These are phyloP conservation scores for Lyophyllum decastes DNA, from an alignment of 768 basidiomycete species.

Conservation along the genomic window DNA sequence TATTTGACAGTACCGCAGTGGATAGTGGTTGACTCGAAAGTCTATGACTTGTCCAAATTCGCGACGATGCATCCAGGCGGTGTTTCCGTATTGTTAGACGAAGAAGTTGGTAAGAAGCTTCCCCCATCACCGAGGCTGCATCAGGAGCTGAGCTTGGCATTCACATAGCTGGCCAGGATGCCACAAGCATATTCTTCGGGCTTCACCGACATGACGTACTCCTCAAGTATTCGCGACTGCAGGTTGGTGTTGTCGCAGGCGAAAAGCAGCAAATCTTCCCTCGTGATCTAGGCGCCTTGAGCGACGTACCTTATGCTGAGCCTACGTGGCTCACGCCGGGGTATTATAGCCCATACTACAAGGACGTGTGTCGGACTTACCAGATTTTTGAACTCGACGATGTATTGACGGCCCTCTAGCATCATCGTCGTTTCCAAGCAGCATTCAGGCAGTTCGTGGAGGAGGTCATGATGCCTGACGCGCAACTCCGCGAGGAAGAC, in stretches of 20 bases:
- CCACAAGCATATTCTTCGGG: slow-evolving; percentile 85
- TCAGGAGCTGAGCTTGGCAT: slow-evolving; percentile 30
- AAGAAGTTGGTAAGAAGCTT: slow-evolving; percentile 63
- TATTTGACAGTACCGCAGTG: background rate
- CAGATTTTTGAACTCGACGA: slow-evolving; percentile 34
- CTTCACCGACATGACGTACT: slow-evolving; percentile 89
- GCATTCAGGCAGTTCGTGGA: slow-evolving; percentile 73
- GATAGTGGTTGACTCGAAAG: slow-evolving; percentile 24
- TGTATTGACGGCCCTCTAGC: background rate
- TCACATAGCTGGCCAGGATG: slow-evolving; percentile 75
- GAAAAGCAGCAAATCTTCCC: slow-evolving; percentile 51
- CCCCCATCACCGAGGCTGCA: background rate
- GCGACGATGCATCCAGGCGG: slow-evolving; percentile 85
- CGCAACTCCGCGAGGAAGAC: slow-evolving; percentile 68
- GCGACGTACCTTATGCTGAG: slow-evolving; percentile 85
- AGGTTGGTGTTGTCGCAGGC: slow-evolving; percentile 73
- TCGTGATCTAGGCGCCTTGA: slow-evolving; percentile 59
- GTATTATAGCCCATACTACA: slow-evolving; percentile 77
- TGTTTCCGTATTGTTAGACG: slow-evolving; percentile 66
- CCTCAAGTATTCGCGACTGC: slow-evolving; percentile 65
- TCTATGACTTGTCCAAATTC: slow-evolving; percentile 83
- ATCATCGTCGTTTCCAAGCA: slow-evolving; percentile 44
- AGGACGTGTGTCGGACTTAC: slow-evolving; percentile 54
- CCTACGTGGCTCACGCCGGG: slow-evolving; percentile 77
- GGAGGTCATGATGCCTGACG: slow-evolving; percentile 59